phyloP scores from a whole-genome alignment of 441 rosid genomes.

The Pelargonium exstipulatum region DNA sequence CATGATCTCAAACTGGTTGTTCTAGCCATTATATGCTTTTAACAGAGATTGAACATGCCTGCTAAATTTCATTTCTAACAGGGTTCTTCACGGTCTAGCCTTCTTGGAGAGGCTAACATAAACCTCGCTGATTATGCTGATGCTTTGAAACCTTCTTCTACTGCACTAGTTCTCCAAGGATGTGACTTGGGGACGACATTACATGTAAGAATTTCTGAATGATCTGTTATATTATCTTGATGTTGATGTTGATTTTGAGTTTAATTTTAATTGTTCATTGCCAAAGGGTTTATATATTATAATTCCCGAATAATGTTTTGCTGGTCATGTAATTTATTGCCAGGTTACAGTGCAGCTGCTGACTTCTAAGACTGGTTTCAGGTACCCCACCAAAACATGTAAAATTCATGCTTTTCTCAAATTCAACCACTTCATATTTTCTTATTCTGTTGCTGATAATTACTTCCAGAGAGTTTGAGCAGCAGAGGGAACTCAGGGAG shows the following conservation, averaged over 20 bases:
- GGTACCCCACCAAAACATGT: conserved; percentile 35
- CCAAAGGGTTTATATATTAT: conserved; percentile 12
- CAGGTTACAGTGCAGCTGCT: conserved; percentile 96
- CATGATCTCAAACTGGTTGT: conserved; percentile 1
- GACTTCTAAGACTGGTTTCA: conserved; percentile 96
- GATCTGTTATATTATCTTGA: conserved; percentile 17
- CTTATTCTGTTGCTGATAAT: conserved; percentile 11
- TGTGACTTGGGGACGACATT: conserved; percentile 78
- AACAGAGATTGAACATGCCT: conserved; percentile 21
- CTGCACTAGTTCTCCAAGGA: conserved; percentile 71
- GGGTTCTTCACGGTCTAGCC: conserved; percentile 92
- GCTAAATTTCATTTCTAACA: conserved; percentile 32
- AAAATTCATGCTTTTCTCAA: conserved; percentile 18
- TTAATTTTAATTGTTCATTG: conserved; percentile 10
- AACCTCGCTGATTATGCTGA: conserved; percentile 93
- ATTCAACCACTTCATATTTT: conserved; percentile 16
- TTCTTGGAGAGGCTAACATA: conserved; percentile 89
- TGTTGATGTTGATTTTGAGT: neutral
- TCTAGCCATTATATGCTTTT: conserved; percentile 10
- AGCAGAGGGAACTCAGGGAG: conserved; percentile 93
- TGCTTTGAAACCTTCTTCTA: conserved; percentile 73
- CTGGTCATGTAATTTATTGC: conserved; percentile 19
- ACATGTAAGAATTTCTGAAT: conserved; percentile 66
- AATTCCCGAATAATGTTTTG: conserved; percentile 14
- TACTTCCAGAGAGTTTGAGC: conserved; percentile 86